Conservation (phyloP, 257 asterid species). For the Parsonsia alboflavescens region DNA sequence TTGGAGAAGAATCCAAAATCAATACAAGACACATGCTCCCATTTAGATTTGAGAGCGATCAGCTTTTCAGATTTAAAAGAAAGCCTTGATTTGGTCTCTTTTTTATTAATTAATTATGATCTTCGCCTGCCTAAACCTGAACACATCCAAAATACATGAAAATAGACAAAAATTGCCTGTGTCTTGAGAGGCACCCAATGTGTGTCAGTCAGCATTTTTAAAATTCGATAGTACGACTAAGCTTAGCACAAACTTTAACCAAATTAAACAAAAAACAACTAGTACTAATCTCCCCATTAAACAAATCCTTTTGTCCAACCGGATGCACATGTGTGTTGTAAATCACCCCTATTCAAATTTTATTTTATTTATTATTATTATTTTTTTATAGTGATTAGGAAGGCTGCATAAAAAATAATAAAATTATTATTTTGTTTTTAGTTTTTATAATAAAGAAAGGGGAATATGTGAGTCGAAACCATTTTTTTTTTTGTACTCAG, state of each 20-base stretch:
- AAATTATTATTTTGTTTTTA: too few relatives aligned
- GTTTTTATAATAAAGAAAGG: too few relatives aligned
- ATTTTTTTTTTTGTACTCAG: too few relatives aligned
- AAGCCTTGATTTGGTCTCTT: neutral
- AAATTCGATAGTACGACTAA: neutral
- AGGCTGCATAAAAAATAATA: too few relatives aligned
- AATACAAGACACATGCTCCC: too few relatives aligned
- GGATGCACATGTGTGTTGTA: neutral
- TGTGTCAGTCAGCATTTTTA: neutral
- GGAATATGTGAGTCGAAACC: too few relatives aligned
- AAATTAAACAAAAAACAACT: neutral
- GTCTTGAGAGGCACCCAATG: conserved; percentile 3
- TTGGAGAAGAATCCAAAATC: too few relatives aligned
- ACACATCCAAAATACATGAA: neutral
- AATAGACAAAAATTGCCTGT: too few relatives aligned
- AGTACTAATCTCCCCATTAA: neutral
- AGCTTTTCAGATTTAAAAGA: neutral
- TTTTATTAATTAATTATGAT: neutral
- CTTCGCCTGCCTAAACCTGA: neutral
- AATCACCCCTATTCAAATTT: neutral
- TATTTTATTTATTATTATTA: too few relatives aligned
- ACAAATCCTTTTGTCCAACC: neutral
- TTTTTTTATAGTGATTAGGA: neutral
- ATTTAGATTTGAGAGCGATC: neutral
- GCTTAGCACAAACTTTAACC: too few relatives aligned